Conservation (phyloP, 83 land plant genomes). For the Diphasiastrum complanatum region DNA sequence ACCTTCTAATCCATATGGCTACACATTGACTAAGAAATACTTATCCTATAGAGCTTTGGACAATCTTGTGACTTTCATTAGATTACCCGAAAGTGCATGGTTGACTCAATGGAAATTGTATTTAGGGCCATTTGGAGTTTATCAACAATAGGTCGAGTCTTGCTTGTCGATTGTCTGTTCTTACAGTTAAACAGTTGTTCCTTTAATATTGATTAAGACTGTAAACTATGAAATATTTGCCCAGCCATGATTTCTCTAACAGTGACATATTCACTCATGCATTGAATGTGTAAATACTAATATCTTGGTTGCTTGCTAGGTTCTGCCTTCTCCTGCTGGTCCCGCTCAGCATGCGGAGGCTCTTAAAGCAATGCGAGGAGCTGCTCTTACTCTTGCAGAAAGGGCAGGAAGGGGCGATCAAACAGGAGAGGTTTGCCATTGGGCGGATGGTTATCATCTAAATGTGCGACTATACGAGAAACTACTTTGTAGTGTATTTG, state of each 20-base stretch:
- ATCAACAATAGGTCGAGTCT: too few relatives aligned
- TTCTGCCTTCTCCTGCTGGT: constrained; percentile 66
- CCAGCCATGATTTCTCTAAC: neutral
- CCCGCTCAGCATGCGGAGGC: constrained; percentile 79
- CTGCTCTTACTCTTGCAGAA: constrained; percentile 77
- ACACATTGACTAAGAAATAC: too few relatives aligned
- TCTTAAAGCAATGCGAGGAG: constrained; percentile 63
- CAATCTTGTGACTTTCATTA: too few relatives aligned
- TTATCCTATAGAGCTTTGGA: too few relatives aligned
- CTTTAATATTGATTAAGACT: too few relatives aligned
- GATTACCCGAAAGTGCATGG: too few relatives aligned
- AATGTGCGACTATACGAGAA: constrained; percentile 89
- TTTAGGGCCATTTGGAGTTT: too few relatives aligned
- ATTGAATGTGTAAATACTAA: constrained; percentile 15
- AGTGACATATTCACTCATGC: constrained; percentile 10
- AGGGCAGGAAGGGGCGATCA: constrained; percentile 93
- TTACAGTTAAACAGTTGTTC: too few relatives aligned
- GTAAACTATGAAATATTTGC: too few relatives aligned
- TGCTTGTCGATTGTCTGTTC: too few relatives aligned
- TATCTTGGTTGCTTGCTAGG: constrained; percentile 30
- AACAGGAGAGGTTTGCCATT: constrained; percentile 94
- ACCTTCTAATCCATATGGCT: too few relatives aligned
- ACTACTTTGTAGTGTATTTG: constrained; percentile 83
- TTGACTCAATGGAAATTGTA: too few relatives aligned
- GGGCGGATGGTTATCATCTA: constrained; percentile 97